Conservation (phyloP, 768 basidiomycete species). For the Tephrocybe sp. region DNA sequence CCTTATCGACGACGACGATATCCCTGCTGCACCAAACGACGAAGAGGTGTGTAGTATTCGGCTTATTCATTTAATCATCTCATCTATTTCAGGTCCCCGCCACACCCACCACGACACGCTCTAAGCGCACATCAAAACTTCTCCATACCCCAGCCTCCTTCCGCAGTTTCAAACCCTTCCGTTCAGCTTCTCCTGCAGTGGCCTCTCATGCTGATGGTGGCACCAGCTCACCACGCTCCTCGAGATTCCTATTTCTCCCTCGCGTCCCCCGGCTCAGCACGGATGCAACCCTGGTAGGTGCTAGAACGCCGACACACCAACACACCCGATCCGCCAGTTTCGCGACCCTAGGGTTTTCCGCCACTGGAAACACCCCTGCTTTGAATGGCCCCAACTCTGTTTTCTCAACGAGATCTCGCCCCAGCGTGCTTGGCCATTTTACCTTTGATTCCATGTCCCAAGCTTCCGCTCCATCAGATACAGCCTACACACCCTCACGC, state of each 20-base stretch:
- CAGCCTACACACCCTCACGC: slow-evolving; percentile 42
- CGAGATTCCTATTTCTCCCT: slow-evolving; percentile 47
- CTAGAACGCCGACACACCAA: slow-evolving; percentile 26
- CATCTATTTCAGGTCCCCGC: slow-evolving; percentile 26
- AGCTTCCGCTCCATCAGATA: slow-evolving; percentile 41
- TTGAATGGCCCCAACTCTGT: slow-evolving; percentile 12
- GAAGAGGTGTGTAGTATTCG: slow-evolving; percentile 14
- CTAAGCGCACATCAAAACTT: slow-evolving; percentile 35
- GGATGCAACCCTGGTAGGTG: slow-evolving; percentile 23
- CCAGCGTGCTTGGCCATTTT: slow-evolving; percentile 67
- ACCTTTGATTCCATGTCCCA: slow-evolving; percentile 47
- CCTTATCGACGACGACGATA: slow-evolving; percentile 51
- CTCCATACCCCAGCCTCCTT: slow-evolving; percentile 37
- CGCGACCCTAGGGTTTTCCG: slow-evolving; percentile 34
- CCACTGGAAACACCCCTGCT: slow-evolving; percentile 4
- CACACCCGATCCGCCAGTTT: slow-evolving; percentile 54
- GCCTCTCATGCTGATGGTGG: slow-evolving; percentile 28
- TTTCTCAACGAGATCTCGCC: slow-evolving; percentile 53
- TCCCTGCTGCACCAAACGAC: slow-evolving; percentile 31
- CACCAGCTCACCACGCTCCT: slow-evolving; percentile 34
- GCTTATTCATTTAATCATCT: not conserved
- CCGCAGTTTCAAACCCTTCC: slow-evolving; percentile 44
- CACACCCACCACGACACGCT: slow-evolving; percentile 32
- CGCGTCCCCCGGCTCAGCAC: slow-evolving; percentile 34
- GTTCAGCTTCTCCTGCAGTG: slow-evolving; percentile 40